Evolutionary conservation across 306 rosid species (phyloP).

Genomic region (Neltuma alba): DNA sequence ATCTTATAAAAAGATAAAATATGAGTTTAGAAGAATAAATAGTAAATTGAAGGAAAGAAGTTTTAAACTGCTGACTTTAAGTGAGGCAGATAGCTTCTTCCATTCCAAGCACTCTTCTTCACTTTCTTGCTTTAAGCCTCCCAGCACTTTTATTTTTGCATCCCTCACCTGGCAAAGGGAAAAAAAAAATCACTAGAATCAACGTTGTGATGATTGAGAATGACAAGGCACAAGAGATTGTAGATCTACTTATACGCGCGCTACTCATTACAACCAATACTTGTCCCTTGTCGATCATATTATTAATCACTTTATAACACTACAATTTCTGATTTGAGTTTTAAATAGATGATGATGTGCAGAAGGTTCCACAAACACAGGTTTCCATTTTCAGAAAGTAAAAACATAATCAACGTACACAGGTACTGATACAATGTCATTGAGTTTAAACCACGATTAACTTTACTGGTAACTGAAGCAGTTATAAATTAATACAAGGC

Average conservation of each 20-base stretch:
- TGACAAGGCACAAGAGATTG: neutral
- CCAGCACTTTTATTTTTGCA: slow-evolving; percentile 78
- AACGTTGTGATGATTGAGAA: slow-evolving; percentile 22
- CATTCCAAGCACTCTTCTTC: slow-evolving; percentile 76
- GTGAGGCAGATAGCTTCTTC: slow-evolving; percentile 69
- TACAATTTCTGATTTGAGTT: slow-evolving; percentile 2
- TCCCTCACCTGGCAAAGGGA: slow-evolving; percentile 75
- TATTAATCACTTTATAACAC: neutral
- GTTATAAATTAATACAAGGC: neutral
- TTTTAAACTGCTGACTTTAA: slow-evolving; percentile 60
- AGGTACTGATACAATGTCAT: slow-evolving; percentile 14
- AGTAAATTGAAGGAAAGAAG: slow-evolving; percentile 26
- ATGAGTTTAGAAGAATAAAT: neutral
- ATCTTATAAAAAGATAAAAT: slow-evolving; percentile 11
- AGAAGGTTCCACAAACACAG: slow-evolving; percentile 10
- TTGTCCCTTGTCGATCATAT: neutral
- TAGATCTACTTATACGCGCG: neutral
- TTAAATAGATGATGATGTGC: slow-evolving; percentile 9
- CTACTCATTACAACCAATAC: slow-evolving; percentile 7
- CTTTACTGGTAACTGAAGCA: slow-evolving; percentile 19
- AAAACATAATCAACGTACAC: slow-evolving; percentile 17
- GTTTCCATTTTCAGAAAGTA: slow-evolving; percentile 17
- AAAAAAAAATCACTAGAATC: slow-evolving; percentile 25
- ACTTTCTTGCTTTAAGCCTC: slow-evolving; percentile 70
- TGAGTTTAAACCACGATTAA: slow-evolving; percentile 3